Conservation (phyloP, 129 eudicot species). For the Arctium minus region DNA sequence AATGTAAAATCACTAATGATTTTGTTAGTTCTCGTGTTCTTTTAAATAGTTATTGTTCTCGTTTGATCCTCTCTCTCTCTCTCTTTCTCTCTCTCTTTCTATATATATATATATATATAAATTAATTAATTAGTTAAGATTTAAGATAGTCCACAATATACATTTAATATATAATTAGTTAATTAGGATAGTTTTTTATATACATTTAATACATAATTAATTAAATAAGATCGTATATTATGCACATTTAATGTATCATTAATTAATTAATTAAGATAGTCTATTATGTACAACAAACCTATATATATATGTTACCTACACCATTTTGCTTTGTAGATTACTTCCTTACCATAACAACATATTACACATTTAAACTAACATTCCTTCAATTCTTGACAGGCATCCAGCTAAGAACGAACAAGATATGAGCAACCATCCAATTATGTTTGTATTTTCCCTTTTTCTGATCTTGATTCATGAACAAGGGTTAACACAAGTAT, state of each 20-base stretch:
- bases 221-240: not conserved
- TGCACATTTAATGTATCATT: not conserved
- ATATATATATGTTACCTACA: not conserved
- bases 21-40: too few species aligned
- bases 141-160: too few species aligned
- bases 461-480: conserved; percentile 12
- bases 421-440: not conserved
- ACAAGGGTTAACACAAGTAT: conserved; percentile 4
- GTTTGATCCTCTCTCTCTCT: too few species aligned
- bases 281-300: not conserved
- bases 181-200: not conserved
- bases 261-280: not conserved
- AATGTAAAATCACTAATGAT: too few species aligned
- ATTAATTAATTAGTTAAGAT: too few species aligned
- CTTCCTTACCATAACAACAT: not conserved
- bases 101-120: too few species aligned
- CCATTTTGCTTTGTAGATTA: not conserved
- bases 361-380: not conserved
- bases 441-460: not conserved
- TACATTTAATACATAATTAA: too few species aligned
- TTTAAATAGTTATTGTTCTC: too few species aligned
- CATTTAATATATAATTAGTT: too few species aligned
- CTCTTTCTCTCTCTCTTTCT: too few species aligned
- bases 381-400: not conserved
- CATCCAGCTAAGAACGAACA: not conserved